Evolutionary conservation across 352 stramenopile species (phyloP), one percentile per base, ranked within the genome.

Genomic region (Saprolegnia parasitica): DNA sequence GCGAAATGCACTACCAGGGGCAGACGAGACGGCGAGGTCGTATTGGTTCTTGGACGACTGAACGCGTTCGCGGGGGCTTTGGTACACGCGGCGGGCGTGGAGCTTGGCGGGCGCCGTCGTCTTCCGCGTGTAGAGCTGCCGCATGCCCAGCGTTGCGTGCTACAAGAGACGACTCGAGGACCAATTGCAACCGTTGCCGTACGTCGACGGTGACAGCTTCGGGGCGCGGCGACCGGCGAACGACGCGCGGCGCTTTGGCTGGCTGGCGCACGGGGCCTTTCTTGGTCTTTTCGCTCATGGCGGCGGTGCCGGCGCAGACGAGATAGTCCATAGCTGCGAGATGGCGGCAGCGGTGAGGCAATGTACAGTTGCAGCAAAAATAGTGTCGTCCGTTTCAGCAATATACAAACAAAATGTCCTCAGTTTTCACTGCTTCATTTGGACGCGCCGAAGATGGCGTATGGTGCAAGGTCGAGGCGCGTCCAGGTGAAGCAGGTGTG

Each of bases 31-130:
- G 42, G 13, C 42, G 42, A 49, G 42, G 42, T 49, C 42, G 42
- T 49, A 49, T 2, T 49, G 42, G 42, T 49, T 49, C 18, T 49
- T 49, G 42, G 42, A 49, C 42, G 42, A 49, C 20, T 56, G 45
- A 6, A 67, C 58, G 10, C 58, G 32, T 24, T 67, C 58, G 35
- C 45, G 40, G 11, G 58, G 56, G 15, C 37, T 55, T 9, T 39
- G 58, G 45, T 67, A 67, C 18, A 67, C 58, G 40, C 58, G 58
- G 40, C 58, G 58, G 8, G 52, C 37, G 40, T 55, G 24, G 21
- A 65, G 42, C 42, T 49, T 49, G 42, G 42, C 57, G 4, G 15
- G 39, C 16, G 58, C 13, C 35, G 58, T 4, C 20, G 29, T 42
- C 21, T 56, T 32, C 16, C 9, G 29, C 10, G n/a, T 42, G 45